A percentile compares a stretch with the other conserved stretches of the same genome.
Evolutionary conservation across 2,329 filamentous ascomycete species (phyloP).

Genomic region (Colletotrichum melonis): DNA sequence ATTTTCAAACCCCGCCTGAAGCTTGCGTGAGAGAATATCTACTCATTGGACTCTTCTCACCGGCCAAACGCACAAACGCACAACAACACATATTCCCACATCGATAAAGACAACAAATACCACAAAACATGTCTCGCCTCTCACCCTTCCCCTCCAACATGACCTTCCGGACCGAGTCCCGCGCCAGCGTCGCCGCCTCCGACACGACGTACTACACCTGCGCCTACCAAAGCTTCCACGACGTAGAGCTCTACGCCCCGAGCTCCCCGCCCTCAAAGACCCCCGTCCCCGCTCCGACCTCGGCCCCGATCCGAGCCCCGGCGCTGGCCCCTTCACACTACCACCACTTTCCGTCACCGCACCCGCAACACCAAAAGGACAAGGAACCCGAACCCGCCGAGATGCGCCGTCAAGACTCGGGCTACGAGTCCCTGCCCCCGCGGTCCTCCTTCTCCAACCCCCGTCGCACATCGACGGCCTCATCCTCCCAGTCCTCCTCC

Average conservation of each 20-base stretch:
- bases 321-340: constrained; percentile 29
- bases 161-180: constrained; percentile 45
- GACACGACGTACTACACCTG: constrained; percentile 57
- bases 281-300: constrained; percentile 32
- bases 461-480: constrained; percentile 49
- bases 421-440: constrained; percentile 64
- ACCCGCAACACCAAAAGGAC: constrained; percentile 18
- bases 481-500: constrained; percentile 43
- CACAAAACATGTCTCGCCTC: constrained; percentile 34
- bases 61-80: neutral
- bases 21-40: neutral
- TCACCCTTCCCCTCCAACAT: constrained; percentile 34
- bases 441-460: constrained; percentile 49
- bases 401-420: constrained; percentile 69
- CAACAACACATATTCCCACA: neutral
- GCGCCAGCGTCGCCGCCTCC: constrained; percentile 56
- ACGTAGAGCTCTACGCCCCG: constrained; percentile 60
- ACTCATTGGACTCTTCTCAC: neutral
- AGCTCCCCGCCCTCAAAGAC: constrained; percentile 41
- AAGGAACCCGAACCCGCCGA: constrained; percentile 45
- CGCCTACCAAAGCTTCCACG: constrained; percentile 60
- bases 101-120: neutral
- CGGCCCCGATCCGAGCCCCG: constrained; percentile 12
- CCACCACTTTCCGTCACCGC: constrained; percentile 26
- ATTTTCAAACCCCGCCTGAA: neutral